Evolutionary conservation across 371 early-diverging fungal genomes (phyloP).

Genomic region (Mortierella sp.): DNA sequence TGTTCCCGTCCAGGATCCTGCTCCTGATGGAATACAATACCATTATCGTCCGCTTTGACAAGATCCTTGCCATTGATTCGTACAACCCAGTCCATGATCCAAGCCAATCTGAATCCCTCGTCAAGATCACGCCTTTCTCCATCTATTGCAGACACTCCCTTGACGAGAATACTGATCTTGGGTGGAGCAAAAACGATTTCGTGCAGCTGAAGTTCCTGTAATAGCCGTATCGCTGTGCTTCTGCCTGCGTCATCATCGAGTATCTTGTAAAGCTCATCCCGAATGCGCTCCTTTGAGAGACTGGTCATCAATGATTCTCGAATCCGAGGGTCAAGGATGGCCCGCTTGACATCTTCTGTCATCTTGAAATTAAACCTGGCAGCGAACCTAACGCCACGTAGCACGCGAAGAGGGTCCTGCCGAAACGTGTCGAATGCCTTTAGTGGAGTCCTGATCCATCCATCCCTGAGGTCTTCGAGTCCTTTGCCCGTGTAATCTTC

Average conservation of each 20-base stretch:
- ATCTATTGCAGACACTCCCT: constrained; percentile 15
- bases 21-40: constrained; percentile 10
- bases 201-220: constrained; percentile 62
- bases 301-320: constrained; percentile 78
- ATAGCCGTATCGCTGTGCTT: constrained; percentile 57
- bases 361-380: constrained; percentile 88
- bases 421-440: constrained; percentile 90
- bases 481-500: constrained; percentile 96
- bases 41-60: constrained; percentile 3
- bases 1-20: constrained; percentile 28
- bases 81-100: constrained; percentile 59
- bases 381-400: constrained; percentile 97
- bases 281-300: constrained; percentile 95
- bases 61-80: constrained; percentile 2
- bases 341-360: constrained; percentile 72
- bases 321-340: constrained; percentile 70
- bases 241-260: constrained; percentile 62
- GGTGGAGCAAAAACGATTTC: constrained; percentile 66
- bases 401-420: constrained; percentile 99
- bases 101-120: constrained; percentile 57
- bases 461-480: constrained; percentile 74
- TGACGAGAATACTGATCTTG: constrained; percentile 27
- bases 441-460: constrained; percentile 92
- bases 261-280: constrained; percentile 96
- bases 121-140: constrained; percentile 49